Conservation (phyloP, 148 eudicot genomes). For the Hydrangea macrophylla region DNA sequence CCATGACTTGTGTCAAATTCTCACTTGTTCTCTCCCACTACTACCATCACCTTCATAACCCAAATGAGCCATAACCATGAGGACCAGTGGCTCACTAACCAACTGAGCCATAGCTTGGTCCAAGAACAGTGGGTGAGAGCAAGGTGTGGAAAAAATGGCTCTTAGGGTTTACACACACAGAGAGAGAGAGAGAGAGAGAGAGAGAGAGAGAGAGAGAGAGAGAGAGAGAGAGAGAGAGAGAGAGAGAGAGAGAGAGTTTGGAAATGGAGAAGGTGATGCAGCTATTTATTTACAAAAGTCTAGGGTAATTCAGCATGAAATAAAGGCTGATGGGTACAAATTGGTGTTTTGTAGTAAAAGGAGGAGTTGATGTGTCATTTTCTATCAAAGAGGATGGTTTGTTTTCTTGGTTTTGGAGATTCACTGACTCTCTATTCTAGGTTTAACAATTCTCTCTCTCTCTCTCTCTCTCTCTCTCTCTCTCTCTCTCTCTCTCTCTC, state of each 20-base stretch:
- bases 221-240: too few relatives aligned
- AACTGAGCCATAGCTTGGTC: conserved; percentile 7
- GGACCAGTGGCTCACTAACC: neutral
- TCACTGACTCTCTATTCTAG: neutral
- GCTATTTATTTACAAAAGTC: conserved; percentile 22
- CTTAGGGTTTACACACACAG: conserved; percentile 26
- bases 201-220: too few relatives aligned
- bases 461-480: too few relatives aligned
- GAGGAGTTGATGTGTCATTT: conserved; percentile 52
- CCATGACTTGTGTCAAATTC: conserved; percentile 28
- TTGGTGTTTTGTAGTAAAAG: conserved; percentile 27
- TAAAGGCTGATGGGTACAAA: conserved; percentile 30
- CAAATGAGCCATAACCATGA: conserved; percentile 12
- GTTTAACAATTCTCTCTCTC: neutral
- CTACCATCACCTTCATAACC: neutral
- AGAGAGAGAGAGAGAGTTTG: too few relatives aligned
- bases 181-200: too few relatives aligned
- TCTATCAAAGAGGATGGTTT: conserved; percentile 51
- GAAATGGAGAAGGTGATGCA: neutral
- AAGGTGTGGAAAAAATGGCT: conserved; percentile 20
- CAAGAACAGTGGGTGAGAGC: neutral
- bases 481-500: neutral
- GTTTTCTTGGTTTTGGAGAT: conserved; percentile 44
- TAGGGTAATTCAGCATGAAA: conserved; percentile 15
- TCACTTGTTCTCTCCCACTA: neutral